These are phyloP conservation scores for Populus tremula DNA, from an alignment of 345 rosid species.

Conservation along the genomic window DNA sequence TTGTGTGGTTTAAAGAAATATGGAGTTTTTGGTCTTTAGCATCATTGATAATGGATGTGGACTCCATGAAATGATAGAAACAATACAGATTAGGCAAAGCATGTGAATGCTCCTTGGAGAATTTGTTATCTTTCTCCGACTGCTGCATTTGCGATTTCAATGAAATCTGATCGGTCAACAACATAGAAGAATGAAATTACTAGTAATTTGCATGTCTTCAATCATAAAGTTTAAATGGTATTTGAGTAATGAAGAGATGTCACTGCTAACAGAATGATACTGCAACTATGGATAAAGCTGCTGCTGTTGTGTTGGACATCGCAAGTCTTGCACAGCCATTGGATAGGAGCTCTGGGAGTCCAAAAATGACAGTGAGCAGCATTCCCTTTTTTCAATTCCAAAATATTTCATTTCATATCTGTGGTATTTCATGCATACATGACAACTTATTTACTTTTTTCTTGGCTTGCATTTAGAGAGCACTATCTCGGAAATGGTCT, in stretches of 20 bases:
- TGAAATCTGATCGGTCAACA: not conserved
- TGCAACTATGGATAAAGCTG: not conserved
- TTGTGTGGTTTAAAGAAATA: not conserved
- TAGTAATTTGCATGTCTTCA: not conserved
- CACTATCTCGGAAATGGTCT: not conserved
- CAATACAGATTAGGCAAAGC: not conserved
- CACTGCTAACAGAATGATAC: not conserved
- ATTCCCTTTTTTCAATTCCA: not conserved
- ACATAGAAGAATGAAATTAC: not conserved
- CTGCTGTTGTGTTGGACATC: not conserved
- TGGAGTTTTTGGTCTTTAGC: not conserved
- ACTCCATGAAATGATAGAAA: not conserved
- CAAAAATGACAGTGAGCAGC: conserved; percentile 1
- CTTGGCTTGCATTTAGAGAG: not conserved
- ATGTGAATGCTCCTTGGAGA: not conserved
- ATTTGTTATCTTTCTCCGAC: not conserved
- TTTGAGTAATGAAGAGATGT: not conserved
- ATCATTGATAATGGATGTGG: not conserved
- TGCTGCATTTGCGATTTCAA: not conserved
- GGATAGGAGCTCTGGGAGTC: not conserved
- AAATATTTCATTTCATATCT: not conserved
- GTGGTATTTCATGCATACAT: not conserved
- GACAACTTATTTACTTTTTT: not conserved
- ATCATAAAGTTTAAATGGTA: not conserved
- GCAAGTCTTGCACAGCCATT: not conserved